These are phyloP conservation scores for Phytophthora sp. DNA, from an alignment of 352 stramenopile species.

Conservation along the genomic window DNA sequence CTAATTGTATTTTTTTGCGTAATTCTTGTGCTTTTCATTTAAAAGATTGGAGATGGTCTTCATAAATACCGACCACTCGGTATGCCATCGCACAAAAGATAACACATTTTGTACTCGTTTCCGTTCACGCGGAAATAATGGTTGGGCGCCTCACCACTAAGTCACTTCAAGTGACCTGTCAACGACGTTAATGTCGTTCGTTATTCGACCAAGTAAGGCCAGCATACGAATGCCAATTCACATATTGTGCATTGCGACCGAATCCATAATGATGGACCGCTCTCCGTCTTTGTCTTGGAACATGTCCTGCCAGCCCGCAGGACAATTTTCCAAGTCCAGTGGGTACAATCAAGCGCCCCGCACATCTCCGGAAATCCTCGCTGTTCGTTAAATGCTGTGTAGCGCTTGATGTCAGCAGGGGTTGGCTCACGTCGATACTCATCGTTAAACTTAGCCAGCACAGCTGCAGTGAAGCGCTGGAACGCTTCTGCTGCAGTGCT, in stretches of 20 bases:
- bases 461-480: background rate
- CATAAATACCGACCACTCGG: too few species aligned
- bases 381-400: background rate
- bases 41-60: too few species aligned
- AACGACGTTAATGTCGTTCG: background rate
- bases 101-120: background rate
- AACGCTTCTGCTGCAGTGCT: background rate
- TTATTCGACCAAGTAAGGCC: background rate
- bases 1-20: too few species aligned
- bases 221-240: too few species aligned
- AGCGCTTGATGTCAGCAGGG: background rate
- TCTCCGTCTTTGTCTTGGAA: background rate
- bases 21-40: too few species aligned
- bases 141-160: background rate
- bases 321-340: background rate
- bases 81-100: too few species aligned
- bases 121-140: background rate
- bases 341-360: background rate
- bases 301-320: background rate
- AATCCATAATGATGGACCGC: background rate
- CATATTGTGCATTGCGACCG: background rate
- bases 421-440: background rate
- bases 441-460: background rate
- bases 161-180: background rate
- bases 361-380: background rate